phyloP scores from a whole-genome alignment of 345 rosid species.

The Citrus glauca region DNA sequence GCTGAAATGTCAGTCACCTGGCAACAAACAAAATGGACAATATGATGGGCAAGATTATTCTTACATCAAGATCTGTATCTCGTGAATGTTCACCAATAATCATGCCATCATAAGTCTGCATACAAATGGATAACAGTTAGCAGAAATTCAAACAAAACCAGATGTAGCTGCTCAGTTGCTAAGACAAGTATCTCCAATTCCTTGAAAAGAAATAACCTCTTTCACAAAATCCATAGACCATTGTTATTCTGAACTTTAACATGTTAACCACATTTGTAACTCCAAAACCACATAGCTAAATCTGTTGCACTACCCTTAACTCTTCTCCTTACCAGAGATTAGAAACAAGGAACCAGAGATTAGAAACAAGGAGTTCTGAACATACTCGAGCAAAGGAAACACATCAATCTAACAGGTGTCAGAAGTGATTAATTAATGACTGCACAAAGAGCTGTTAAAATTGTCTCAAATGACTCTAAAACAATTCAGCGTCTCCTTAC shows the following conservation, averaged over 20 bases:
- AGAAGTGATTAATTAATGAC: no score
- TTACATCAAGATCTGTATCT: conserved; percentile 95
- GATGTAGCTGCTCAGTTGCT: not conserved
- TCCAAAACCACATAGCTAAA: not conserved
- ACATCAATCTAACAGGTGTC: not conserved
- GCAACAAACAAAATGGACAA: not conserved
- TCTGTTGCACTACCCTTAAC: not conserved
- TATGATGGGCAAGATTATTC: conserved; percentile 18
- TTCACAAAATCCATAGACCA: not conserved
- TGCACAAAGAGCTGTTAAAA: not conserved
- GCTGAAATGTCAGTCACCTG: conserved; percentile 17
- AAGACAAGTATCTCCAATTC: not conserved
- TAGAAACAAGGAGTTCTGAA: not conserved
- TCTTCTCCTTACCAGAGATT: not conserved
- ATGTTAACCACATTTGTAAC: not conserved
- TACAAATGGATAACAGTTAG: conserved; percentile 19
- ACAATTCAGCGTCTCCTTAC: not conserved
- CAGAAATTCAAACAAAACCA: not conserved
- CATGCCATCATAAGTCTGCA: conserved; percentile 97
- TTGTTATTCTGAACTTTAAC: not conserved
- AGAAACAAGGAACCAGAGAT: not conserved
- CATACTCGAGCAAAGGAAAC: not conserved
- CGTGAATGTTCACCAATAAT: conserved; percentile 96
- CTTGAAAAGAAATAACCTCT: not conserved
- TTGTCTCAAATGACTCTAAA: not conserved